Conservation (phyloP, 78 protist species). For the Dictyostelium intermedium region DNA sequence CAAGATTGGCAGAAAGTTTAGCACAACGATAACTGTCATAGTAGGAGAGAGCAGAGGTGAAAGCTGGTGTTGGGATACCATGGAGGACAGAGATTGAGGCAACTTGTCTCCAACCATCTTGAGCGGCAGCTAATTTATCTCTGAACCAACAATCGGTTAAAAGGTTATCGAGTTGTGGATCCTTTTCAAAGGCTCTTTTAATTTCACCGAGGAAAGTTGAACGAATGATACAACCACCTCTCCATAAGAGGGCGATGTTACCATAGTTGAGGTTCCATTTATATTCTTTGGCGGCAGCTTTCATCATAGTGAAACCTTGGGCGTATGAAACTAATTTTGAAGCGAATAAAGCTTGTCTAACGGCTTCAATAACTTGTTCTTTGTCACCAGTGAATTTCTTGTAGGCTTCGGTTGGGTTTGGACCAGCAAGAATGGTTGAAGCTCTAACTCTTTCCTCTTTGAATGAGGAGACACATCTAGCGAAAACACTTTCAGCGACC, state of each 20-base stretch:
- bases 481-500: slow-evolving; percentile 88
- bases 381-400: slow-evolving; percentile 77
- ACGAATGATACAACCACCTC: slow-evolving; percentile 99
- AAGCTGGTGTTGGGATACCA: slow-evolving; percentile 95
- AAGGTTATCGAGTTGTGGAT: slow-evolving; percentile 87
- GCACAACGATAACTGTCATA: slow-evolving; percentile 91
- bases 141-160: slow-evolving; percentile 88
- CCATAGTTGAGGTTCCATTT: slow-evolving; percentile 93
- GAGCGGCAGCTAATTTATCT: slow-evolving; percentile 35
- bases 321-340: slow-evolving; percentile 94
- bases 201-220: slow-evolving; percentile 91
- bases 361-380: slow-evolving; percentile 67
- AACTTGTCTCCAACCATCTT: slow-evolving; percentile 81
- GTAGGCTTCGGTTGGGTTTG: slow-evolving; percentile 13
- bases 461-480: slow-evolving; percentile 86
- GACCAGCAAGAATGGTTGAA: slow-evolving; percentile 85
- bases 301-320: slow-evolving; percentile 92
- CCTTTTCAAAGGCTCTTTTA: slow-evolving; percentile 88
- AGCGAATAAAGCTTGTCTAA: slow-evolving; percentile 92
- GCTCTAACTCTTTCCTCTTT: slow-evolving; percentile 88
- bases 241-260: slow-evolving; percentile 93
- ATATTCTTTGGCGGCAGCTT: slow-evolving; percentile 77
- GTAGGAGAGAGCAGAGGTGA: slow-evolving; percentile 93
- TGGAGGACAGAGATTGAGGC: slow-evolving; percentile 35
- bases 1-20: slow-evolving; percentile 91